These are phyloP conservation scores for Amanita pallidorosea DNA, from an alignment of 768 basidiomycete genomes.

Conservation along the genomic window DNA sequence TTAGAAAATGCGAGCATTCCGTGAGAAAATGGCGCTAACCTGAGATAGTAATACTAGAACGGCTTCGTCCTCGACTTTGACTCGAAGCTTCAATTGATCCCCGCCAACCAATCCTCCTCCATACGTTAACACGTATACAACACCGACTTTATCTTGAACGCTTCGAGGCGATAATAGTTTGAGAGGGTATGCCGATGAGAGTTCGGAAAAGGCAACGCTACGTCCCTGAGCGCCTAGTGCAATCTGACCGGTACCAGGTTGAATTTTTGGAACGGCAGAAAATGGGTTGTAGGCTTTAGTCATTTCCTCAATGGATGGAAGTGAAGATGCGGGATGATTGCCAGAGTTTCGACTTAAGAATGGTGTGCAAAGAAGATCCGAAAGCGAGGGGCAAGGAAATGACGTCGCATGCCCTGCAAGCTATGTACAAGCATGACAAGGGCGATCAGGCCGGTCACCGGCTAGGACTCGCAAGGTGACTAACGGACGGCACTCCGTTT, in stretches of 20 bases:
- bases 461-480: not conserved
- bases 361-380: not conserved
- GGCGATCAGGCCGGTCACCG: not conserved
- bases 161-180: slow-evolving; percentile 75
- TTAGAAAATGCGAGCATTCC: slow-evolving; percentile 8
- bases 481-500: not conserved
- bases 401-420: not conserved
- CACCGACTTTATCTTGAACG: slow-evolving; percentile 36
- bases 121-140: slow-evolving; percentile 77
- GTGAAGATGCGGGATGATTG: not conserved
- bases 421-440: not conserved
- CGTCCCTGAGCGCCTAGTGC: slow-evolving; percentile 39
- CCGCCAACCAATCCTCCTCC: slow-evolving; percentile 90
- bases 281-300: not conserved
- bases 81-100: slow-evolving; percentile 57
- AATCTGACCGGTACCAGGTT: slow-evolving; percentile 49
- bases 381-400: not conserved
- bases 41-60: slow-evolving; percentile 76
- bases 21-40: slow-evolving; percentile 27
- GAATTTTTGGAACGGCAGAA: slow-evolving; percentile 17
- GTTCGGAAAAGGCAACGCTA: slow-evolving; percentile 55
- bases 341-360: not conserved
- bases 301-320: not conserved
- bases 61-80: slow-evolving; percentile 45
- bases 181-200: slow-evolving; percentile 77